Base-by-base conservation (phyloP, 1,139 yeast species). In the Suhomyces ambrosiae region DNA sequence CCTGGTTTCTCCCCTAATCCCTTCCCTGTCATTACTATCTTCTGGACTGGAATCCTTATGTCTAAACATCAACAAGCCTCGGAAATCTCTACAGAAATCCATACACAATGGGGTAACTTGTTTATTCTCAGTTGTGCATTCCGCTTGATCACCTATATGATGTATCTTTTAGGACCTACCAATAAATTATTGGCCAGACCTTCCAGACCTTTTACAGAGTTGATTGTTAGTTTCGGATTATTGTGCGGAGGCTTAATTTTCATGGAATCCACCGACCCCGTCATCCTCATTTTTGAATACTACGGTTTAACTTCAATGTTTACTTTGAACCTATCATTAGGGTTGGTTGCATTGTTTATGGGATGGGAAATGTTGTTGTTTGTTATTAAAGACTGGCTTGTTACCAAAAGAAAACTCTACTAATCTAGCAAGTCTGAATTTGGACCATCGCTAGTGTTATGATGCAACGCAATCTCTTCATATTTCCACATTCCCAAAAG, bases 1-100 rank as follows among this genome's bases (percentile, higher is more conserved):
- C 89, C 90, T 1, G 94, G 94, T 0, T 85, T 69, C 55, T 80
- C 88, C 3, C 89, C 90, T 34, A 92, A 92, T 57, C 97, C 97
- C 14, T 87, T 92, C 76, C 97, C 98, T 2, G 79, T 88, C 2
- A 76, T 92, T 48, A 88, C 95, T 8, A 86, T 92, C 26, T 92
- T 86, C 63, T 92, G 97, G 96, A 92, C 97, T 1, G 98, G 98
- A 17, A 73, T 84, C n/a, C 71, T 92, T 46, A 92, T 92, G 98
- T 88, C 97, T 2, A 87, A 84, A 60, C 98, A 92, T 61, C 82
- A 80, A 33, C 98, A 92, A 63, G 87, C 90, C 3, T 81, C 92
- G 0, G 68, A 61, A 32, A 73, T 85, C 23, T 81, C 96, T 2
- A 87, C 97, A 1, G 69, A 66, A 23, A 78, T 92, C 45, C 98